Percentiles rank a stretch among this genome's conserved stretches.
phyloP scores from a whole-genome alignment of 1,284 basidiomycete genomes.

The Porogramme epimiltina region DNA sequence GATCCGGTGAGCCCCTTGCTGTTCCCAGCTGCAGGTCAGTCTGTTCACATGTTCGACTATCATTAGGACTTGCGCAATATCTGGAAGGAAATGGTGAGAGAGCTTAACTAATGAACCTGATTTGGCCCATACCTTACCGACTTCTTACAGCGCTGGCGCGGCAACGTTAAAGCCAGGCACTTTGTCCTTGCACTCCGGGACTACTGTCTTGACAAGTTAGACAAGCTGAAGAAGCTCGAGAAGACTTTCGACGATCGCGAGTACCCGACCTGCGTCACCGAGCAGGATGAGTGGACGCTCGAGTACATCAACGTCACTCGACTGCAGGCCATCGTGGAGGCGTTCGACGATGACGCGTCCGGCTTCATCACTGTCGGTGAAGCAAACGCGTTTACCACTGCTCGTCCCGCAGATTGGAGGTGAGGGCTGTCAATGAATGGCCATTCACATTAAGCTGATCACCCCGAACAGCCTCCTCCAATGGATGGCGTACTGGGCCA shows the following conservation, averaged over 20 bases:
- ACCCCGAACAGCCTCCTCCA: constrained; percentile 20
- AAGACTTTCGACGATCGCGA: constrained; percentile 13
- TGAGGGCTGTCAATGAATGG: background rate
- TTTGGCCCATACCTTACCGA: too few relatives aligned
- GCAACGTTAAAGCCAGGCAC: constrained; percentile 37
- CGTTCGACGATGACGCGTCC: constrained; percentile 51
- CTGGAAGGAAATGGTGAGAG: constrained; percentile 34
- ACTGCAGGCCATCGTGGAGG: constrained; percentile 47
- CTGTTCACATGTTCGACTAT: background rate
- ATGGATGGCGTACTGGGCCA: constrained; percentile 31
- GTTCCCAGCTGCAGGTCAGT: too few relatives aligned
- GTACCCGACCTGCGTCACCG: constrained; percentile 10
- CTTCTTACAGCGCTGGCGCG: constrained; percentile 35
- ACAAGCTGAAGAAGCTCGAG: constrained; percentile 14
- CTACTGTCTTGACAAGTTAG: constrained; percentile 33
- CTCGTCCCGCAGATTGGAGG: constrained; percentile 27
- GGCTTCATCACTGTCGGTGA: constrained; percentile 49
- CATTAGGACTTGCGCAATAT: constrained; percentile 28
- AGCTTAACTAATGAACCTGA: too few relatives aligned
- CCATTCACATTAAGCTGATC: background rate
- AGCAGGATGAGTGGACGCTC: constrained; percentile 42
- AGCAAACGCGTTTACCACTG: constrained; percentile 43
- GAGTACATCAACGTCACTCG: constrained; percentile 44
- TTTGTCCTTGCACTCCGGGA: constrained; percentile 39
- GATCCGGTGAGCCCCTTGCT: constrained; percentile 28